Percentiles rank a stretch among this genome's conserved stretches.
Evolutionary conservation across 768 basidiomycete genomes (phyloP).

Genomic region (Mycena leptocephala): DNA sequence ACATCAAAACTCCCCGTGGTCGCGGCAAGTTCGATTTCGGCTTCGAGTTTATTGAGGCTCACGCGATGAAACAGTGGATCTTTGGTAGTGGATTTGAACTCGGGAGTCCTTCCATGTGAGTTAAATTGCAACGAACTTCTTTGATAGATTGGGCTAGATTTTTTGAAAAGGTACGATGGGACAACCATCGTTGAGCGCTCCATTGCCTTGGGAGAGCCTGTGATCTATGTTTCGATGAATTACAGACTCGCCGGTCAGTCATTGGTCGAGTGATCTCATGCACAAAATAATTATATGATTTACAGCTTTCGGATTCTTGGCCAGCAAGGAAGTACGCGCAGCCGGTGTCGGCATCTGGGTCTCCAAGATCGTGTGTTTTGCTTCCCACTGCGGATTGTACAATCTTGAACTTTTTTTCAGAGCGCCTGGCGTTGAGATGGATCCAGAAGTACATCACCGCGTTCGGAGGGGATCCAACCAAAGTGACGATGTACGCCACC

Average conservation of each 20-base stretch:
- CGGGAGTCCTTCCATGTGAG: conserved; percentile 55
- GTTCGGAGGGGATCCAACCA: conserved; percentile 78
- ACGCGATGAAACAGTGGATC: conserved; percentile 56
- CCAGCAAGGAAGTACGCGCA: conserved; percentile 65
- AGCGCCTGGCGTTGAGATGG: conserved; percentile 75
- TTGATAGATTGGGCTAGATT: neutral
- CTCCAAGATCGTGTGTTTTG: conserved; percentile 71
- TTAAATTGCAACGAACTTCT: neutral
- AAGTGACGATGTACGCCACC: conserved; percentile 68
- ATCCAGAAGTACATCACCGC: conserved; percentile 74
- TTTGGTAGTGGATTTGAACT: conserved; percentile 66
- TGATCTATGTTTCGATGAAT: conserved; percentile 71
- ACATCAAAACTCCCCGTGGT: conserved; percentile 67
- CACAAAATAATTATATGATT: neutral
- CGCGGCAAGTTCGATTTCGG: conserved; percentile 55
- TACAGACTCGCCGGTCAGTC: conserved; percentile 57
- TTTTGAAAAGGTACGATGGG: conserved; percentile 58
- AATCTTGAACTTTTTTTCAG: conserved; percentile 43
- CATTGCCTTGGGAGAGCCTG: conserved; percentile 57
- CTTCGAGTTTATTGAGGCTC: neutral
- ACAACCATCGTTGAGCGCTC: conserved; percentile 61
- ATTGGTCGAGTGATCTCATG: too few relatives aligned
- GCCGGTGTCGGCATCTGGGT: conserved; percentile 73
- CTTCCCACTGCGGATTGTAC: neutral
- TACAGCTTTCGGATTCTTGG: conserved; percentile 67